phyloP scores from a whole-genome alignment of 345 rosid species.

The Cardamine occulta region DNA sequence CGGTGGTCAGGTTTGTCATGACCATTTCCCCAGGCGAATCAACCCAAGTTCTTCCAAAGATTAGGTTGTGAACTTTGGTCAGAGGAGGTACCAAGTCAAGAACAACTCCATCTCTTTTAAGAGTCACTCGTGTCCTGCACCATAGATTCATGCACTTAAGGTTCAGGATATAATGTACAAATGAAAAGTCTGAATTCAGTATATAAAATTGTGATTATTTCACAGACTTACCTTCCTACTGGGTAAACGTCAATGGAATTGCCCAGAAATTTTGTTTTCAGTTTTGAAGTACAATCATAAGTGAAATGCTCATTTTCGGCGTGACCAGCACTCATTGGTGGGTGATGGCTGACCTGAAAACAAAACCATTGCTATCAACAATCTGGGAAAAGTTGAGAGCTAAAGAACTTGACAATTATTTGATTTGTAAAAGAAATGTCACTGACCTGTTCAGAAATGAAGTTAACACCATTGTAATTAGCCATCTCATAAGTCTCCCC shows the following conservation, averaged over 20 bases:
- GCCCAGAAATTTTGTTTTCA: constrained; percentile 79
- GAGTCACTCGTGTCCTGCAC: constrained; percentile 72
- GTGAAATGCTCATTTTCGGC: constrained; percentile 86
- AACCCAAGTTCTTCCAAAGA: constrained; percentile 84
- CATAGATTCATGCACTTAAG: constrained; percentile 27
- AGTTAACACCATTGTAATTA: constrained; percentile 72
- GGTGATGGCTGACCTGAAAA: constrained; percentile 83
- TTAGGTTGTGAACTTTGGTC: constrained; percentile 75
- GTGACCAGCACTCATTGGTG: constrained; percentile 82
- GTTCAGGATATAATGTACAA: not conserved
- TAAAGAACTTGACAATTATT: not conserved
- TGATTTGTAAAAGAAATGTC: constrained; percentile 20
- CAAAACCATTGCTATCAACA: constrained; percentile 26
- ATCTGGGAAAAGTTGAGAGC: constrained; percentile 19
- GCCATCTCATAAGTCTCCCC: constrained; percentile 95
- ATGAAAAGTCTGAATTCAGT: constrained; percentile 5
- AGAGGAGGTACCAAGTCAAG: constrained; percentile 84
- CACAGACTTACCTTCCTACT: constrained; percentile 60
- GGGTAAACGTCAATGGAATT: constrained; percentile 83
- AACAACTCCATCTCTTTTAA: constrained; percentile 74
- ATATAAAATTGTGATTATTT: not conserved
- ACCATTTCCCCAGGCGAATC: constrained; percentile 83
- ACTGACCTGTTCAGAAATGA: constrained; percentile 81
- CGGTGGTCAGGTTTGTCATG: constrained; percentile 72
- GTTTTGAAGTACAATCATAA: constrained; percentile 77